Percentiles rank a stretch among this genome's conserved stretches.
Conservation (phyloP, 2,329 filamentous ascomycete genomes). For the Plenodomus biglobosus region DNA sequence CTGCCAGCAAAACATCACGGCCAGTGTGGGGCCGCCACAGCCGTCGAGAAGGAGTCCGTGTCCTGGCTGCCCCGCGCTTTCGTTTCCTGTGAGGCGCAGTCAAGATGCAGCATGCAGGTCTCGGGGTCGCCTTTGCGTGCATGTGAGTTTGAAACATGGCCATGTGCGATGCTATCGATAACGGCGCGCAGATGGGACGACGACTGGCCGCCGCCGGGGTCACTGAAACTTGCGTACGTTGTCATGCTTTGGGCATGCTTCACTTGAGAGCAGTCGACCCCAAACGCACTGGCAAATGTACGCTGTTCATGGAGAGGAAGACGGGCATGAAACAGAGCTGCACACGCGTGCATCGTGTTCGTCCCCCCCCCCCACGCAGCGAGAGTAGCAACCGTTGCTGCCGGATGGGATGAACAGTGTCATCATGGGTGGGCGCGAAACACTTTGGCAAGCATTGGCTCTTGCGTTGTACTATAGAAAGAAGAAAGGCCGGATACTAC, state of each 20-base stretch:
- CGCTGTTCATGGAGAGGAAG: no score
- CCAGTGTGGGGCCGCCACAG: slow-evolving; percentile 31
- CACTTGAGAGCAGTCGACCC: slow-evolving; percentile 25
- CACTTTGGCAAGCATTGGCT: slow-evolving; percentile 1
- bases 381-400: slow-evolving; percentile 15
- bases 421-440: slow-evolving; percentile 26
- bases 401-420: slow-evolving; percentile 17
- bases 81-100: slow-evolving; percentile 39
- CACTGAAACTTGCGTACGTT: slow-evolving; percentile 23
- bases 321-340: slow-evolving; percentile 30
- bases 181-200: slow-evolving; percentile 26
- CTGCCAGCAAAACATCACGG: slow-evolving; percentile 10
- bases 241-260: slow-evolving; percentile 20
- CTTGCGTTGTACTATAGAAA: no score
- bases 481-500: slow-evolving; percentile 7
- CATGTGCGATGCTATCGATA: slow-evolving; percentile 39
- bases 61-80: slow-evolving; percentile 25
- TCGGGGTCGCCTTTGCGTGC: slow-evolving; percentile 32
- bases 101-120: slow-evolving; percentile 18
- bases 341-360: slow-evolving; percentile 15
- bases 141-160: slow-evolving; percentile 37
- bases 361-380: slow-evolving; percentile 6
- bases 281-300: slow-evolving; percentile 25
- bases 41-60: slow-evolving; percentile 20
- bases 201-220: slow-evolving; percentile 30